Evolutionary conservation across 768 basidiomycete species (phyloP).

Genomic region (Kwoniella mangroviensis): DNA sequence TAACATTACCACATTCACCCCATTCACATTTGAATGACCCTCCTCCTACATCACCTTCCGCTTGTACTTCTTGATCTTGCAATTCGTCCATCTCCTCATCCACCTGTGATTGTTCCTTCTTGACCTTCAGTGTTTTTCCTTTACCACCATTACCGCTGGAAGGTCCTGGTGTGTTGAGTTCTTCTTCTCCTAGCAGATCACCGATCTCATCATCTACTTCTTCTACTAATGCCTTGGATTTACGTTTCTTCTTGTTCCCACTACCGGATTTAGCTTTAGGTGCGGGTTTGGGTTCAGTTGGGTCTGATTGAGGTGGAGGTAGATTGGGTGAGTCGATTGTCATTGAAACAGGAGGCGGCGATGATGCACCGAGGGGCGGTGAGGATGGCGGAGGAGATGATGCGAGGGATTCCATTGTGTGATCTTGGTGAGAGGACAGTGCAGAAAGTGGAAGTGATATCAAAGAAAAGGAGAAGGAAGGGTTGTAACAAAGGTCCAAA

Average conservation of each 20-base stretch:
- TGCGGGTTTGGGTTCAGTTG: background rate
- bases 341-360: background rate
- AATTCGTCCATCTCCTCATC: background rate
- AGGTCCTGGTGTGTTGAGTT: conserved; percentile 2
- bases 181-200: conserved; percentile 26
- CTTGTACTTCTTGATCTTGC: conserved; percentile 3
- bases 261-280: conserved; percentile 4
- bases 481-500: too few relatives aligned
- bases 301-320: conserved; percentile 7
- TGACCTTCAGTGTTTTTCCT: background rate
- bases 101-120: background rate
- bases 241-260: background rate
- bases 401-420: background rate
- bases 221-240: background rate
- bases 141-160: background rate
- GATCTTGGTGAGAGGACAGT: background rate
- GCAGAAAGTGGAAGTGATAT: too few relatives aligned
- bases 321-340: background rate
- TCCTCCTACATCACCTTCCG: background rate
- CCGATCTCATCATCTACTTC: conserved; percentile 42
- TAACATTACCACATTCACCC: conserved; percentile 78
- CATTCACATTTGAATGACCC: conserved; percentile 66
- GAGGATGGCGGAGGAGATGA: conserved; percentile 12
- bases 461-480: too few relatives aligned
- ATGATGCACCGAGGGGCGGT: background rate